These are phyloP conservation scores for Cryptococcus neoformans DNA, from an alignment of 1,284 basidiomycete species.

Conservation along the genomic window DNA sequence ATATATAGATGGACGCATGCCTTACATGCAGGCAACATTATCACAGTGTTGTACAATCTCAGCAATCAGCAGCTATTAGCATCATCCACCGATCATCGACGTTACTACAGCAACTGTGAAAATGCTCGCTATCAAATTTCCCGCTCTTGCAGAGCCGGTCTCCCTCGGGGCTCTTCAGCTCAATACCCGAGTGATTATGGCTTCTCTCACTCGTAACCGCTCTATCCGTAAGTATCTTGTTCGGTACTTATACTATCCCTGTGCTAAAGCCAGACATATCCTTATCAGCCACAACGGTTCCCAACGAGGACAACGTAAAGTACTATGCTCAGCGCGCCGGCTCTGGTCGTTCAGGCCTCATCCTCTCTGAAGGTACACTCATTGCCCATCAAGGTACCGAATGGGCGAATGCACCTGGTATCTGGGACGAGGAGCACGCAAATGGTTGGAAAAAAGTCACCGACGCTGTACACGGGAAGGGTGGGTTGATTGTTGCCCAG, in stretches of 20 bases:
- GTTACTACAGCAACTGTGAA: too few relatives aligned
- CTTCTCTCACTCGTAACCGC: conserved; percentile 8
- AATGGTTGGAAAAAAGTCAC: conserved; percentile 40
- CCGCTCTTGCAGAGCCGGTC: too few relatives aligned
- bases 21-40: too few relatives aligned
- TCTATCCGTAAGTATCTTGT: conserved; percentile 6
- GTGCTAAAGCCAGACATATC: background rate
- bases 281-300: conserved; percentile 3
- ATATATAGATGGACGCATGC: too few relatives aligned
- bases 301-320: conserved; percentile 8
- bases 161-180: conserved; percentile 5
- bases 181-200: conserved; percentile 5
- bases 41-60: too few relatives aligned
- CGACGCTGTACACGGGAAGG: conserved; percentile 51
- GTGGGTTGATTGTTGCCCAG: conserved; percentile 53
- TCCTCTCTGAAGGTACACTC: conserved; percentile 8
- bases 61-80: too few relatives aligned
- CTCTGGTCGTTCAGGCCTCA: conserved; percentile 3
- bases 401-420: conserved; percentile 15
- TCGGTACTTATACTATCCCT: background rate
- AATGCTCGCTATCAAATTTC: too few relatives aligned
- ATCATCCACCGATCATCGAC: too few relatives aligned
- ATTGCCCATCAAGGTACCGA: conserved; percentile 9
- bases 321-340: conserved; percentile 11
- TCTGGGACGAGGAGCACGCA: conserved; percentile 20